Conservation (phyloP, 2,329 filamentous ascomycete species). For the Phoma herbarum region DNA sequence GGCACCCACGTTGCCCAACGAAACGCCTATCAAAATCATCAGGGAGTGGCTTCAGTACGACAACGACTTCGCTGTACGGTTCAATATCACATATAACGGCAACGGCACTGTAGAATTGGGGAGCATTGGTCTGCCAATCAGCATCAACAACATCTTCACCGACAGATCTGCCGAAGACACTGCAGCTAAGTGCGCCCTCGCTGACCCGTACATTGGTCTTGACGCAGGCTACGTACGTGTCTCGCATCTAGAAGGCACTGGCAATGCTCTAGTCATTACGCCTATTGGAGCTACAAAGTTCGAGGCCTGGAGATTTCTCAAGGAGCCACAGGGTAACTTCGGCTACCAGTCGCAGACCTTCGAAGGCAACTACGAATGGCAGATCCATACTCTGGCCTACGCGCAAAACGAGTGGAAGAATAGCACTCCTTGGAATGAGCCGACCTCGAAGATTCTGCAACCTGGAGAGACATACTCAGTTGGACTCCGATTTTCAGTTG, state of each 20-base stretch:
- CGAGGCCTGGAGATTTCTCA: slow-evolving; percentile 65
- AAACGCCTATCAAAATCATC: slow-evolving; percentile 56
- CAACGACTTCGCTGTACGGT: slow-evolving; percentile 61
- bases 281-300: slow-evolving; percentile 61
- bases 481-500: slow-evolving; percentile 62
- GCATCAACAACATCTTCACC: slow-evolving; percentile 71
- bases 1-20: slow-evolving; percentile 52
- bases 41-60: slow-evolving; percentile 62
- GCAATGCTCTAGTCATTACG: slow-evolving; percentile 64
- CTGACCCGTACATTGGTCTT: slow-evolving; percentile 69
- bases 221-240: slow-evolving; percentile 67
- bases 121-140: slow-evolving; percentile 65
- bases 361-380: slow-evolving; percentile 70
- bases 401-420: slow-evolving; percentile 65
- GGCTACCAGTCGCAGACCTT: slow-evolving; percentile 62
- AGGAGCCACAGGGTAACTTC: slow-evolving; percentile 51
- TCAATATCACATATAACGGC: slow-evolving; percentile 61
- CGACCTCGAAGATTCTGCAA: slow-evolving; percentile 58
- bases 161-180: slow-evolving; percentile 59
- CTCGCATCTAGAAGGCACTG: slow-evolving; percentile 61
- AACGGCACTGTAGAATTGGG: slow-evolving; percentile 60
- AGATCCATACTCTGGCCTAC: slow-evolving; percentile 63
- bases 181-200: slow-evolving; percentile 61
- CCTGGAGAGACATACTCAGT: slow-evolving; percentile 58
- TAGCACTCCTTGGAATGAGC: slow-evolving; percentile 63